A percentile compares a stretch with the other conserved stretches of the same genome.
Conservation (phyloP, 495 filamentous ascomycete species). For the Neurospora sp. region DNA sequence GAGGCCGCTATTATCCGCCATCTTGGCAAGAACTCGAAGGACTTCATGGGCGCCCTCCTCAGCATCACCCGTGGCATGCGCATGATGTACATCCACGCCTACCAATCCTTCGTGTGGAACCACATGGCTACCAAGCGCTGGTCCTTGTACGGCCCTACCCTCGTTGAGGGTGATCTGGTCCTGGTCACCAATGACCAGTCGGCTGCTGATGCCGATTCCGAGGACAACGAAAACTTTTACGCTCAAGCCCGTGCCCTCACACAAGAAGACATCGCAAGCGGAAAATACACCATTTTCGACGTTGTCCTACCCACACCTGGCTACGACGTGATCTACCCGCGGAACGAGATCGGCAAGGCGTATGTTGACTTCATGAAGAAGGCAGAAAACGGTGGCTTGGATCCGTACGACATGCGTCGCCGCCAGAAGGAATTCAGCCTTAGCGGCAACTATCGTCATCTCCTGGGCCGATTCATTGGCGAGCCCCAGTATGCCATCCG, state of each 20-base stretch:
- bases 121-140: constrained; percentile 66
- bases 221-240: constrained; percentile 45
- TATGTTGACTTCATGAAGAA: constrained; percentile 78
- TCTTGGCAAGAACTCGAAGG: constrained; percentile 40
- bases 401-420: constrained; percentile 82
- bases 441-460: constrained; percentile 77
- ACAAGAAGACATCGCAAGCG: constrained; percentile 66
- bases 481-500: constrained; percentile 53
- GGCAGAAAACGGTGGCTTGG: constrained; percentile 61
- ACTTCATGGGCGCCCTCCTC: constrained; percentile 71
- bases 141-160: constrained; percentile 55
- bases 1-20: constrained; percentile 70
- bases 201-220: constrained; percentile 45
- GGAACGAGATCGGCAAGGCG: constrained; percentile 68
- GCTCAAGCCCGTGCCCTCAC: constrained; percentile 66
- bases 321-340: constrained; percentile 78
- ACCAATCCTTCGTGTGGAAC: constrained; percentile 94
- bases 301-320: constrained; percentile 91
- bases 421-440: constrained; percentile 77
- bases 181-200: constrained; percentile 35
- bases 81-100: constrained; percentile 93
- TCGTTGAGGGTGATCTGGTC: constrained; percentile 82
- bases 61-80: constrained; percentile 67
- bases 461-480: constrained; percentile 58
- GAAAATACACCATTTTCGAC: constrained; percentile 75